A percentile compares a stretch with the other conserved stretches of the same genome.
Evolutionary conservation across 371 early-diverging fungal species (phyloP).

Genomic region (Mucor saturninus): DNA sequence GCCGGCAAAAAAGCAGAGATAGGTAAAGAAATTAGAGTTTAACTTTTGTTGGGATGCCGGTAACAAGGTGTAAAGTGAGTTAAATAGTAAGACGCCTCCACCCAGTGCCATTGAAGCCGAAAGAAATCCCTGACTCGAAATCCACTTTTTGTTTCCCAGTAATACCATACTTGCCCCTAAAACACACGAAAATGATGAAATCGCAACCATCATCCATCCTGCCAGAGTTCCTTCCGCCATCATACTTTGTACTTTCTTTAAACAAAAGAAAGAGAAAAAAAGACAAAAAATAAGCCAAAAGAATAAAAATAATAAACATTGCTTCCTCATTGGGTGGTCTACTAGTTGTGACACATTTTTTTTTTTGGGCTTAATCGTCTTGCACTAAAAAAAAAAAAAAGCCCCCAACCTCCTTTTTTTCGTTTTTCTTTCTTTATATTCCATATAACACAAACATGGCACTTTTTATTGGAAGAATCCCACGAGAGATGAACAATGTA

Average conservation of each 20-base stretch:
- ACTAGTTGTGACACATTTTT: no score
- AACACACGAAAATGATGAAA: slow-evolving; percentile 33
- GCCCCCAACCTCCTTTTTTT: background rate
- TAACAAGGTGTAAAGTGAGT: slow-evolving; percentile 32
- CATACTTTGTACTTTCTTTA: background rate
- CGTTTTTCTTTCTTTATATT: slow-evolving; percentile 5
- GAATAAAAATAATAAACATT: background rate
- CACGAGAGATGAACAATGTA: slow-evolving; percentile 44
- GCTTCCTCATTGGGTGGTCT: no score
- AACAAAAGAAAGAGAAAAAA: slow-evolving; percentile 3
- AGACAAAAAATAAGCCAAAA: slow-evolving; percentile 7
- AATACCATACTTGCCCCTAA: slow-evolving; percentile 29
- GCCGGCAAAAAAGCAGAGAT: slow-evolving; percentile 29
- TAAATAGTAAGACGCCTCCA: slow-evolving; percentile 33
- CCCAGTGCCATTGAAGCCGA: slow-evolving; percentile 34
- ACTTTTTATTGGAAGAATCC: slow-evolving; percentile 49
- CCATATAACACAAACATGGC: slow-evolving; percentile 31
- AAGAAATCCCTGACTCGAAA: slow-evolving; percentile 27
- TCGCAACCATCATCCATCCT: slow-evolving; percentile 31
- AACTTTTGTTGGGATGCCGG: slow-evolving; percentile 31
- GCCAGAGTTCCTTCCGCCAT: slow-evolving; percentile 6
- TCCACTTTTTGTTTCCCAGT: slow-evolving; percentile 10
- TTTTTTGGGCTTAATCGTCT: no score
- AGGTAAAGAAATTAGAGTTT: slow-evolving; percentile 16
- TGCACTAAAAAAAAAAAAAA: background rate